Evolutionary conservation across 768 basidiomycete species (phyloP).

Genomic region (Guyanaporus albipodus): DNA sequence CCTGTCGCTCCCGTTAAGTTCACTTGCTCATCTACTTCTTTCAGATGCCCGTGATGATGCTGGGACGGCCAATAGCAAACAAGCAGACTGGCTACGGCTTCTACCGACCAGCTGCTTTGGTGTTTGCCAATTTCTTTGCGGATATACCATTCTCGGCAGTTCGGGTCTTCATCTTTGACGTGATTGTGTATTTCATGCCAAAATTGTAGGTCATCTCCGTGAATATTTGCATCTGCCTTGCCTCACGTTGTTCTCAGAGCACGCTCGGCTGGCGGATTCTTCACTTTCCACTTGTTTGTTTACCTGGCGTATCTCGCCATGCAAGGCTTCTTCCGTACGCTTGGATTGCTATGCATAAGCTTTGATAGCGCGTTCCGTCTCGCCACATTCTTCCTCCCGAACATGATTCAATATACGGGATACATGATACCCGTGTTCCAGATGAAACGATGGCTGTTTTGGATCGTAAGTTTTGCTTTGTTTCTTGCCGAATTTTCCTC

Average conservation of each 20-base stretch:
- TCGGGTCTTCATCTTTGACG: conserved; percentile 56
- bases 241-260: conserved; percentile 17
- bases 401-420: conserved; percentile 69
- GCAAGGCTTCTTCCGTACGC: conserved; percentile 82
- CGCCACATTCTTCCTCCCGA: conserved; percentile 68
- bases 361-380: conserved; percentile 53
- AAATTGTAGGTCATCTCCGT: conserved; percentile 38
- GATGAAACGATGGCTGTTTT: conserved; percentile 83
- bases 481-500: neutral
- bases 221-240: conserved; percentile 14
- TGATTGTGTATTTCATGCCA: conserved; percentile 69
- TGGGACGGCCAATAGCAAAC: conserved; percentile 70
- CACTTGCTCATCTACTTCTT: conserved; percentile 1
- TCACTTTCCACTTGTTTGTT: conserved; percentile 61
- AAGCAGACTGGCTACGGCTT: conserved; percentile 66
- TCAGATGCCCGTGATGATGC: conserved; percentile 70
- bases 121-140: conserved; percentile 62
- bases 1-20: neutral
- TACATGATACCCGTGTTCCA: conserved; percentile 62
- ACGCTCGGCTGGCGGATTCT: conserved; percentile 41
- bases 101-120: conserved; percentile 62
- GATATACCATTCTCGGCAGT: conserved; percentile 67
- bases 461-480: conserved; percentile 54
- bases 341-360: conserved; percentile 54
- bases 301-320: conserved; percentile 65